phyloP scores from a whole-genome alignment of 805 yeast species.

The Starmerella floris region DNA sequence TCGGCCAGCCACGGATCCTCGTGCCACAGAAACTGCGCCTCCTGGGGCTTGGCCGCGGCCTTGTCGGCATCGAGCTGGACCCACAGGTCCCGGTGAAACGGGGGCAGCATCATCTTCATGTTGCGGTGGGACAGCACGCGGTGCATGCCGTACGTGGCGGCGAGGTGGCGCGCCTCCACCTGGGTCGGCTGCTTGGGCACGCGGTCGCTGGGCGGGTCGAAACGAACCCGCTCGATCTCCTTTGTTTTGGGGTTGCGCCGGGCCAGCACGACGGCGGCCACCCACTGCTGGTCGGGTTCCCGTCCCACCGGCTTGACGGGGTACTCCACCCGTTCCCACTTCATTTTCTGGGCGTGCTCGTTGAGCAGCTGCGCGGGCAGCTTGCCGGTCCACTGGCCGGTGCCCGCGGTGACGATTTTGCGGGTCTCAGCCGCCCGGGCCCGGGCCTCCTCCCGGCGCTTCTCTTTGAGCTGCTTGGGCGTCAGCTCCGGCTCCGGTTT shows the following conservation, averaged over 20 bases:
- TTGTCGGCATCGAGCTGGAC: conserved; percentile 51
- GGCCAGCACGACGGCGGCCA: conserved; percentile 50
- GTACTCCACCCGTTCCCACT: conserved; percentile 79
- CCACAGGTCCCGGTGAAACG: conserved; percentile 72
- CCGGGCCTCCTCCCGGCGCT: conserved; percentile 28
- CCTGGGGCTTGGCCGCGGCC: conserved; percentile 24
- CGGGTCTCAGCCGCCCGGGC: conserved; percentile 24
- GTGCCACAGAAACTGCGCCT: conserved; percentile 18
- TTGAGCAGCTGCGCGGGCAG: conserved; percentile 74
- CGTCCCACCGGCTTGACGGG: conserved; percentile 33
- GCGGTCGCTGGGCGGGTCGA: conserved; percentile 39
- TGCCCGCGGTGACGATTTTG: conserved; percentile 39
- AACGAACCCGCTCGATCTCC: conserved; percentile 44
- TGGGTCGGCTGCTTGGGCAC: conserved; percentile 63
- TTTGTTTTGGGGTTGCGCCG: conserved; percentile 74
- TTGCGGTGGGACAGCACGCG: conserved; percentile 70
- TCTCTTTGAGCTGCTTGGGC: conserved; percentile 26
- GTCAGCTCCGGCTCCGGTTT: conserved; percentile 19
- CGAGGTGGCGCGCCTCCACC: conserved; percentile 76
- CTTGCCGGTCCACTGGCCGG: conserved; percentile 84
- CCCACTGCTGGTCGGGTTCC: conserved; percentile 28
- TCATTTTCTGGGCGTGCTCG: conserved; percentile 74
- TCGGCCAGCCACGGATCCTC: conserved; percentile 62
- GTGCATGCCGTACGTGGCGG: conserved; percentile 79
- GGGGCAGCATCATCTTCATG: conserved; percentile 75